These are phyloP conservation scores for Allium sativum DNA, from an alignment of 106 monocot species.

Conservation along the genomic window DNA sequence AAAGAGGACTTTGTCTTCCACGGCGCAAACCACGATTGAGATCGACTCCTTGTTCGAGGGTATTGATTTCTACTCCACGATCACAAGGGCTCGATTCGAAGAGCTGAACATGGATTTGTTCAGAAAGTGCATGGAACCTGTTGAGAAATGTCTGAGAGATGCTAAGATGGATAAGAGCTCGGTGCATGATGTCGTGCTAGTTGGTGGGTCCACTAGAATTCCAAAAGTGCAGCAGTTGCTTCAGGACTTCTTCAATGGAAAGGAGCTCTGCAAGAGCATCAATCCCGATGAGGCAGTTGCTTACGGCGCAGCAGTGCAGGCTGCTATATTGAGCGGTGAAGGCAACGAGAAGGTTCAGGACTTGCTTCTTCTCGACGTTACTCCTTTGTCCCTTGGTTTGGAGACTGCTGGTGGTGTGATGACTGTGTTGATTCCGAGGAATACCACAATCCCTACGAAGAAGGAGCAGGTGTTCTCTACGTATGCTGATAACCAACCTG, in stretches of 20 bases:
- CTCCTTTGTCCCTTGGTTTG: slow-evolving; percentile 9
- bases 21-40: slow-evolving; percentile 10
- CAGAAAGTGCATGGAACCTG: slow-evolving; percentile 13
- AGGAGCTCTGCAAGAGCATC: slow-evolving; percentile 16
- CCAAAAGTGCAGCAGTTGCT: slow-evolving; percentile 30
- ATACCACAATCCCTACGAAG: slow-evolving; percentile 12
- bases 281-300: slow-evolving; percentile 13
- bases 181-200: slow-evolving; percentile 53
- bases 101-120: slow-evolving; percentile 11
- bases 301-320: slow-evolving; percentile 9
- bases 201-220: background rate
- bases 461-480: slow-evolving; percentile 14
- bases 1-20: slow-evolving; percentile 29
- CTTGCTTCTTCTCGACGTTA: slow-evolving; percentile 11
- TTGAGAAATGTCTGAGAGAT: slow-evolving; percentile 10
- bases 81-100: slow-evolving; percentile 7
- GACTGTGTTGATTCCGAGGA: slow-evolving; percentile 14
- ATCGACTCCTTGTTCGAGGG: slow-evolving; percentile 10
- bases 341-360: slow-evolving; percentile 14
- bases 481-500: slow-evolving; percentile 8
- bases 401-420: slow-evolving; percentile 12
- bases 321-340: slow-evolving; percentile 11
- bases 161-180: slow-evolving; percentile 14
- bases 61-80: slow-evolving; percentile 12
- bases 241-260: slow-evolving; percentile 14